A percentile compares a stretch with the other conserved stretches of the same genome.
These are phyloP conservation scores for Xylaria curta DNA, from an alignment of 495 filamentous ascomycete species.

Conservation along the genomic window DNA sequence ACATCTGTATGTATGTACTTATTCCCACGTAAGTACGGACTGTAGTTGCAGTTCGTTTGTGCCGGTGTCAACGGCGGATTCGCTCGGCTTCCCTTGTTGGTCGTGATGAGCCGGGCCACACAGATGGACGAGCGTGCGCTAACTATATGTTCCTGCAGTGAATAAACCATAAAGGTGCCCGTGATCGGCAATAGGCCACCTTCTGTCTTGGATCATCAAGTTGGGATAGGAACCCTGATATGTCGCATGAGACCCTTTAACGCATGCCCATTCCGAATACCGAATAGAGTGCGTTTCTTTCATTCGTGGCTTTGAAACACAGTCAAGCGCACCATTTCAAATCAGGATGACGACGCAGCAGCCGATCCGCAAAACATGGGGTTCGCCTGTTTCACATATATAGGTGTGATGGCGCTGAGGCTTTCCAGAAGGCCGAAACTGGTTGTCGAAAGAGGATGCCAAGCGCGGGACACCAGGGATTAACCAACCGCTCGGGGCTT, in stretches of 20 bases:
- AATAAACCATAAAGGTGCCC: background rate
- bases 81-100: background rate
- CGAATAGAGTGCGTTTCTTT: background rate
- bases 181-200: background rate
- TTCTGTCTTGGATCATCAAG: background rate
- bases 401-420: constrained; percentile 8
- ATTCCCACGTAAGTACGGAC: background rate
- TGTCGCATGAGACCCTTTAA: background rate
- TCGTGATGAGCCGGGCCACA: background rate
- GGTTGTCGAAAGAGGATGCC: constrained; percentile 4
- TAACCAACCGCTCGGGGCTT: constrained; percentile 10
- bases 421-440: constrained; percentile 21
- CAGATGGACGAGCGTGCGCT: background rate
- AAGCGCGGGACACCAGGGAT: constrained; percentile 14
- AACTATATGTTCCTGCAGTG: constrained; percentile 12
- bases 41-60: background rate
- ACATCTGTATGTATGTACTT: too few relatives aligned
- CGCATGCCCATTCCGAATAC: background rate
- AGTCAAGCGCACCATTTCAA: constrained; percentile 13
- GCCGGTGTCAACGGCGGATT: background rate
- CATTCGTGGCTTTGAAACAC: background rate
- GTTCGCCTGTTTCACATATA: constrained; percentile 22
- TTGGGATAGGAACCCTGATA: background rate
- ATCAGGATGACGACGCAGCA: constrained; percentile 15
- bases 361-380: constrained; percentile 9